Conservation (phyloP, 805 yeast species). For the Candida maesae region DNA sequence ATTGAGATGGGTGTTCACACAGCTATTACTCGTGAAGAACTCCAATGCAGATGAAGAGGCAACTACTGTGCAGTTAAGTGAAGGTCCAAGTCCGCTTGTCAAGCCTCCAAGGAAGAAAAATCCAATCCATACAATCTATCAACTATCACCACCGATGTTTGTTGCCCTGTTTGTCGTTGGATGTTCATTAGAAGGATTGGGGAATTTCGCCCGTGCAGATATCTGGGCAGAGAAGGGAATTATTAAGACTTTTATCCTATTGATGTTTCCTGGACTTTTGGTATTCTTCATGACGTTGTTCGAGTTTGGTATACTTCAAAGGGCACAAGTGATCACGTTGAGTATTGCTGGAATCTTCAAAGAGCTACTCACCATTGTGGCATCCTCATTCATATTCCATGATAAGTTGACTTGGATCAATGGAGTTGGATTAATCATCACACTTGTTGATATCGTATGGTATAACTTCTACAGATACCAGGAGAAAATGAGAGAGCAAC, state of each 20-base stretch:
- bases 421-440: slow-evolving; percentile 66
- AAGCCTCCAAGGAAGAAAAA: slow-evolving; percentile 38
- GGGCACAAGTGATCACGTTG: slow-evolving; percentile 80
- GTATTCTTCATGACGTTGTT: slow-evolving; percentile 89
- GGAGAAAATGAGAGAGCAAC: slow-evolving; percentile 16
- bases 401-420: slow-evolving; percentile 69
- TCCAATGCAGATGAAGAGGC: slow-evolving; percentile 30
- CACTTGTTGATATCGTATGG: slow-evolving; percentile 75
- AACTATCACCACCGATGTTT: slow-evolving; percentile 83
- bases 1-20: slow-evolving; percentile 93
- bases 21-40: slow-evolving; percentile 63
- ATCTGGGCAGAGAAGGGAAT: slow-evolving; percentile 67
- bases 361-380: slow-evolving; percentile 77
- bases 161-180: slow-evolving; percentile 59
- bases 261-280: slow-evolving; percentile 76
- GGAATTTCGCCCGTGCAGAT: slow-evolving; percentile 44
- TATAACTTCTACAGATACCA: slow-evolving; percentile 66
- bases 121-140: slow-evolving; percentile 80
- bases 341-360: slow-evolving; percentile 92
- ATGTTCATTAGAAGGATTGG: slow-evolving; percentile 63
- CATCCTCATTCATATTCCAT: slow-evolving; percentile 65
- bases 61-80: not conserved
- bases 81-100: not conserved
- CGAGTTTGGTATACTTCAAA: slow-evolving; percentile 78
- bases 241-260: slow-evolving; percentile 47